Conservation (phyloP, 192 early-diverging fungal genomes). For the Backusella circina region DNA sequence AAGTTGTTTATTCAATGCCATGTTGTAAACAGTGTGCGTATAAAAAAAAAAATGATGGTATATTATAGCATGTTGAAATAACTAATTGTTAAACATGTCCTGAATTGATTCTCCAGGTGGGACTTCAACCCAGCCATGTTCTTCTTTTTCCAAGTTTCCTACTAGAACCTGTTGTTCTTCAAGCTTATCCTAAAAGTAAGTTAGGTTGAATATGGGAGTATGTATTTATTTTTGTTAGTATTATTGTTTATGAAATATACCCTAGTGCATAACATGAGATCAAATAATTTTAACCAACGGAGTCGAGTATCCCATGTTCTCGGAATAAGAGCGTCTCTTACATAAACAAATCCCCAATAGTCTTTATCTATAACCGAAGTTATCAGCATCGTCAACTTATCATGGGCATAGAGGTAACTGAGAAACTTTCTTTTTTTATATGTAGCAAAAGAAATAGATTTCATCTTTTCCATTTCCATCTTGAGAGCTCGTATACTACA, state of each 20-base stretch:
- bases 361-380: neutral
- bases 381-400: neutral
- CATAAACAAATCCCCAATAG: neutral
- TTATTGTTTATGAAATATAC: neutral
- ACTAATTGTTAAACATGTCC: neutral
- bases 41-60: neutral
- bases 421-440: neutral
- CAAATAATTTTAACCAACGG: neutral
- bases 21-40: too few species aligned
- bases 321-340: neutral
- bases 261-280: neutral
- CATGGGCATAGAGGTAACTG: neutral
- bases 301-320: neutral
- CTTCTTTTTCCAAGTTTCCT: neutral
- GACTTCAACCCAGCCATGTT: neutral
- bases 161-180: neutral
- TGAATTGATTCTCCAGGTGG: neutral
- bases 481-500: neutral
- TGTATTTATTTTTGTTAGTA: neutral
- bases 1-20: neutral
- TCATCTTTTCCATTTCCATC: neutral
- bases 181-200: neutral
- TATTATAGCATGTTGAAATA: neutral
- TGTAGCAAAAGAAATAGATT: neutral
- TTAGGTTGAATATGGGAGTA: neutral